A percentile compares a stretch with the other conserved stretches of the same genome.
Evolutionary conservation across 805 yeast genomes (phyloP).

Genomic region (Yamadazyma paraphyllophila): DNA sequence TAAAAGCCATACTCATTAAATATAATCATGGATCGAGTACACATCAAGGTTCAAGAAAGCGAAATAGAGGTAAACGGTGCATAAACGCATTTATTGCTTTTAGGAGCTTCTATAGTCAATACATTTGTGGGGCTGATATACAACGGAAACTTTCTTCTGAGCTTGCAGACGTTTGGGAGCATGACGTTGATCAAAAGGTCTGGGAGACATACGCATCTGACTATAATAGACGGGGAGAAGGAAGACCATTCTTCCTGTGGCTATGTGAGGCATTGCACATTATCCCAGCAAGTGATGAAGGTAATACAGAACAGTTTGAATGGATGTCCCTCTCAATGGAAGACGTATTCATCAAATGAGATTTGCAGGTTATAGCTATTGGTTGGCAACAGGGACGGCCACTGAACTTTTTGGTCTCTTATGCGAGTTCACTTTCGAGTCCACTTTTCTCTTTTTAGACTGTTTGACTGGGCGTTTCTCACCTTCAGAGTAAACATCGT

Average conservation of each 20-base stretch:
- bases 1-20: conserved; percentile 6
- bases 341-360: conserved; percentile 1
- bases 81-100: conserved; percentile 32
- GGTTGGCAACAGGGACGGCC: not conserved
- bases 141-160: conserved; percentile 24
- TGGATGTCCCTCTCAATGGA: conserved; percentile 3
- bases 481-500: conserved; percentile 72
- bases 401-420: conserved; percentile 25
- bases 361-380: not conserved
- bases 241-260: conserved; percentile 20
- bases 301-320: not conserved
- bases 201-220: conserved; percentile 33
- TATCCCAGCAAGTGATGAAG: not conserved
- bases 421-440: conserved; percentile 12
- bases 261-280: conserved; percentile 13
- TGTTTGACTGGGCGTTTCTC: conserved; percentile 71
- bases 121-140: conserved; percentile 16
- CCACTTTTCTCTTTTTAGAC: conserved; percentile 35
- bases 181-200: conserved; percentile 20
- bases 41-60: conserved; percentile 1
- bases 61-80: conserved; percentile 11
- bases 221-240: conserved; percentile 18
- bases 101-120: conserved; percentile 26
- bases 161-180: conserved; percentile 26
- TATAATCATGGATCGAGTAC: too few relatives aligned